A percentile compares a stretch with the other conserved stretches of the same genome.
Conservation (phyloP, 1,284 basidiomycete species). For the Irpex sp. region DNA sequence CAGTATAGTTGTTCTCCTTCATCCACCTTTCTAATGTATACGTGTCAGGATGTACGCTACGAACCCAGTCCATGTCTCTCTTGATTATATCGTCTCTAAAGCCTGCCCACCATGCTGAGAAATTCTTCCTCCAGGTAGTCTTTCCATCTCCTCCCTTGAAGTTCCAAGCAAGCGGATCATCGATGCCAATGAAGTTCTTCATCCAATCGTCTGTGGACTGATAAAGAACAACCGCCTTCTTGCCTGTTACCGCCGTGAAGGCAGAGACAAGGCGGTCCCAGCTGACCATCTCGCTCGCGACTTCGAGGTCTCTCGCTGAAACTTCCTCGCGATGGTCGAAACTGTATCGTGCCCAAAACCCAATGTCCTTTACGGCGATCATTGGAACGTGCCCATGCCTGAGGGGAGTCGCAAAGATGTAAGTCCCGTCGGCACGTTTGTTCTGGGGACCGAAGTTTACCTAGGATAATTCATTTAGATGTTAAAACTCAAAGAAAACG, state of each 20-base stretch:
- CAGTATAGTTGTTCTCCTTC: conserved; percentile 14
- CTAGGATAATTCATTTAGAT: conserved; percentile 16
- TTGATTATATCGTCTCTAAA: conserved; percentile 37
- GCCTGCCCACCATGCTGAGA: conserved; percentile 34
- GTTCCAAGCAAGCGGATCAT: conserved; percentile 28
- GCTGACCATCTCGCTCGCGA: conserved; percentile 37
- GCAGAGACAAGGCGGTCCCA: conserved; percentile 36
- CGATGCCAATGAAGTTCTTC: conserved; percentile 23
- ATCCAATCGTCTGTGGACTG: conserved; percentile 37
- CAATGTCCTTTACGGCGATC: conserved; percentile 39
- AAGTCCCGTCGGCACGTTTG: conserved; percentile 36
- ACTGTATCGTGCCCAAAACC: conserved; percentile 31
- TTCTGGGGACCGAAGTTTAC: conserved; percentile 34
- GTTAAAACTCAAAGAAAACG: neutral
- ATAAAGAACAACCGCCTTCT: conserved; percentile 31
- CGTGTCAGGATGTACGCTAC: conserved; percentile 28
- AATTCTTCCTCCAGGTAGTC: conserved; percentile 32
- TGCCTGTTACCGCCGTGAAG: conserved; percentile 38
- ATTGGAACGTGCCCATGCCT: conserved; percentile 36
- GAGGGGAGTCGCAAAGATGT: conserved; percentile 39
- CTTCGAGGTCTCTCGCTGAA: conserved; percentile 34
- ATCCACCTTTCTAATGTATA: conserved; percentile 20
- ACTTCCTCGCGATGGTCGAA: conserved; percentile 35
- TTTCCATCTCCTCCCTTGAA: conserved; percentile 18
- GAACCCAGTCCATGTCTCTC: conserved; percentile 38